A percentile compares a stretch with the other conserved stretches of the same genome.
phyloP scores from a whole-genome alignment of 2,329 filamentous ascomycete genomes.

The Diplodia sapinea region DNA sequence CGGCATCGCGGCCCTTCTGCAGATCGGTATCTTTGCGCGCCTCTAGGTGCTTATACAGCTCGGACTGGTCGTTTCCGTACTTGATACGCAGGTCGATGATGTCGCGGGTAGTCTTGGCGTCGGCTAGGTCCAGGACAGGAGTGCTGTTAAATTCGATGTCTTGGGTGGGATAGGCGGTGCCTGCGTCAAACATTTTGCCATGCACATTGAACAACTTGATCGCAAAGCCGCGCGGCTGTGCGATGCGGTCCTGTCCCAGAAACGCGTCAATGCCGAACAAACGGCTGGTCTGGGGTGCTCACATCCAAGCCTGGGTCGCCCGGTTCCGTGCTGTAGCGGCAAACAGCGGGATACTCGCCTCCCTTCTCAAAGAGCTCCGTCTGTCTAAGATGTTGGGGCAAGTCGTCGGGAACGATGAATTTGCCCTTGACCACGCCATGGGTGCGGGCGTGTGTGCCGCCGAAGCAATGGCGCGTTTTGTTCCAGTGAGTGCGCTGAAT shows the following conservation, averaged over 20 bases:
- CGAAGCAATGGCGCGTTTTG: constrained; percentile 46
- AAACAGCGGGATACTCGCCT: constrained; percentile 44
- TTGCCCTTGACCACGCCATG: constrained; percentile 57
- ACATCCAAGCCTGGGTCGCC: constrained; percentile 49
- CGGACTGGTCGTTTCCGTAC: constrained; percentile 46
- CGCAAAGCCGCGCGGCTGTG: constrained; percentile 54
- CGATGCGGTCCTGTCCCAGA: constrained; percentile 44
- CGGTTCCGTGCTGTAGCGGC: constrained; percentile 49
- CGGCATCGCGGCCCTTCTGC: constrained; percentile 49
- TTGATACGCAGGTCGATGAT: constrained; percentile 52
- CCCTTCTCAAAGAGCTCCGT: constrained; percentile 46
- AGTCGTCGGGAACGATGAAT: constrained; percentile 50
- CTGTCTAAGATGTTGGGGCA: constrained; percentile 54
- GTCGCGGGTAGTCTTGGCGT: constrained; percentile 53
- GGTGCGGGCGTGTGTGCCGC: constrained; percentile 54
- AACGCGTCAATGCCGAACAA: background rate
- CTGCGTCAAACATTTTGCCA: constrained; percentile 50
- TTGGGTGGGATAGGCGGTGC: constrained; percentile 47
- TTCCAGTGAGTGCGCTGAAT: constrained; percentile 55
- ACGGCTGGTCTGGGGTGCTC: constrained; percentile 4
- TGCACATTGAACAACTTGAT: constrained; percentile 59
- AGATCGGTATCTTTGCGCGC: constrained; percentile 47
- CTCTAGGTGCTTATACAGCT: constrained; percentile 52
- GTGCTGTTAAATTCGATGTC: constrained; percentile 59
- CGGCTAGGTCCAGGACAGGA: constrained; percentile 55